Evolutionary conservation across 352 stramenopile species (phyloP), one percentile per base, ranked within the genome.

Genomic region (Phytophthora agathidicida): DNA sequence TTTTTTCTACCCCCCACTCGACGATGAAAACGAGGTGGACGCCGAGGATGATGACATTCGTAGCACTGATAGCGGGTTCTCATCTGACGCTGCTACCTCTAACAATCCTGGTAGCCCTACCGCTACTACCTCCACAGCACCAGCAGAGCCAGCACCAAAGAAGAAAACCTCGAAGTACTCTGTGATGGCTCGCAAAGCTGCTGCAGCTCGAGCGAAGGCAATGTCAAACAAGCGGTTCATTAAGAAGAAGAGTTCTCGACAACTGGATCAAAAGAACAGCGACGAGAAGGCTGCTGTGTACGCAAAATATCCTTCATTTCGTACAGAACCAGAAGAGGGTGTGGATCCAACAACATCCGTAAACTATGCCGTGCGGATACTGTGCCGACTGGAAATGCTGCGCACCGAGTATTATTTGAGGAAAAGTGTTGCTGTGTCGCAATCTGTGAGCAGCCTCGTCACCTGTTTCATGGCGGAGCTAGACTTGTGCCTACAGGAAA

Each of bases 371-470:
- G 75, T 90, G 11, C 78, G 71, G 6, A 68, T 89, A 8, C 27
- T 86, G 27, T 89, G 84, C 27, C 81, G 79, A 24, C 57, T 91
- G 8, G 84, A 93, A 61, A 91, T 91, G 75, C 62, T 93, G 22
- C 82, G 80, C 4, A 62, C 68, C 3, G 85, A 94, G 37, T 94
- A 96, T 60, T 92, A 91, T 42, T 56, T 94, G 41, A 80, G 86
- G 16, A 96, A 94, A 43, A 91, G 79, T 24, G 82, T 96, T 7
- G 77, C 84, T 2, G 76, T 95, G 5, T 89, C 84, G n/a, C 88
- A 96, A 58, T 81, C 83, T 13, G 83, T 93, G 33, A 92, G 83
- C 58, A 84, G 73, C 11, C 76, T 96, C 20, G 83, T 94, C 16
- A 87, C 86, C 7, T 86, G 83, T 53, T 95, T 96, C 47, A 63